Percentiles rank a stretch among this genome's conserved stretches.
These are phyloP conservation scores for Suillus tomentosus DNA, from an alignment of 768 basidiomycete species.

Conservation along the genomic window DNA sequence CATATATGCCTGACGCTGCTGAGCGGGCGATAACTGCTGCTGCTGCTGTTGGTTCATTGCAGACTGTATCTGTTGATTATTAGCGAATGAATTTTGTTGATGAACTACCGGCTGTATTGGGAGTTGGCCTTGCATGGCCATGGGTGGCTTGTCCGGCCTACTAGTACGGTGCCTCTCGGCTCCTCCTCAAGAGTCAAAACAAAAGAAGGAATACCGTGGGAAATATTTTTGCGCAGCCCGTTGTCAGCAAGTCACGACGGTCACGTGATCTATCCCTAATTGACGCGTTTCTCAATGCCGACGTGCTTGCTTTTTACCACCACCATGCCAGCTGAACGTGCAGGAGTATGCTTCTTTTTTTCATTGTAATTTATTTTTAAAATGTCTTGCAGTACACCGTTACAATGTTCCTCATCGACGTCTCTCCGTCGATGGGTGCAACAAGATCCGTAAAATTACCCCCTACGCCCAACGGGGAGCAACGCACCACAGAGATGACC, in stretches of 20 bases:
- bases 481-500: constrained; percentile 58
- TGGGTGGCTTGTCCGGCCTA: constrained; percentile 7
- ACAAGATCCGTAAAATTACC: constrained; percentile 57
- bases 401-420: constrained; percentile 88
- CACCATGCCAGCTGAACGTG: constrained; percentile 77
- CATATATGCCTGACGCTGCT: background rate
- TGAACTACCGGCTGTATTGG: constrained; percentile 21
- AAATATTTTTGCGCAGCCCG: background rate
- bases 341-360: constrained; percentile 57
- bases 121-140: constrained; percentile 20
- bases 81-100: constrained; percentile 18
- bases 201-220: constrained; percentile 3
- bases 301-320: constrained; percentile 6
- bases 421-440: constrained; percentile 83
- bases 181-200: constrained; percentile 2
- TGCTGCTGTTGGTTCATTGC: constrained; percentile 2
- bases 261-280: constrained; percentile 8
- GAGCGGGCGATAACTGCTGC: constrained; percentile 4
- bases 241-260: constrained; percentile 6
- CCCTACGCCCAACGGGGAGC: constrained; percentile 52
- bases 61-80: constrained; percentile 16
- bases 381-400: constrained; percentile 64
- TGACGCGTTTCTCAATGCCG: constrained; percentile 6
- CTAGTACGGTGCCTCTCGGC: constrained; percentile 5
- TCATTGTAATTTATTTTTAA: constrained; percentile 16